phyloP scores from a whole-genome alignment of 108 stramenopile genomes.

The Bacterosira constricta region DNA sequence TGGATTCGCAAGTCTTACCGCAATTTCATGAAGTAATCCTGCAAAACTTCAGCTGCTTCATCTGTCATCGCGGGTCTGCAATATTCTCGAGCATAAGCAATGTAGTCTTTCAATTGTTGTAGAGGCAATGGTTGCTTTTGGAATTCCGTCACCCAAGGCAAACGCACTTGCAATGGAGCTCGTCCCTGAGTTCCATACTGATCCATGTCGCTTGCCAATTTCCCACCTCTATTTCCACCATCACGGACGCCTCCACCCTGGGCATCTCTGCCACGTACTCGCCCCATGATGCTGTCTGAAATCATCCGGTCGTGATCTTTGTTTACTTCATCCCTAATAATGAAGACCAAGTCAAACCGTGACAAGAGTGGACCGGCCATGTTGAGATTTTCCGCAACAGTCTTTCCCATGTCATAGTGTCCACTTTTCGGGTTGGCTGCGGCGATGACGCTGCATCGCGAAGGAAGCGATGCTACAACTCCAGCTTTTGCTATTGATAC shows the following conservation, averaged over 20 bases:
- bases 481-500: constrained; percentile 98
- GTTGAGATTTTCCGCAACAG: constrained; percentile 92
- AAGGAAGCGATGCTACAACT: constrained; percentile 88
- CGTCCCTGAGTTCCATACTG: constrained; percentile 12
- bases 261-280: constrained; percentile 50
- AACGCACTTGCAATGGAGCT: constrained; percentile 62
- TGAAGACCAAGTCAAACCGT: constrained; percentile 97
- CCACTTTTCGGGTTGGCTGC: constrained; percentile 99
- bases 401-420: constrained; percentile 90
- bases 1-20: constrained; percentile 47
- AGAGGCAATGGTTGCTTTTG: constrained; percentile 82
- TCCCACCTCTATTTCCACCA: background rate
- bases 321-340: constrained; percentile 93
- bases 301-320: constrained; percentile 88
- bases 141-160: constrained; percentile 78
- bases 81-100: constrained; percentile 94
- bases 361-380: constrained; percentile 95
- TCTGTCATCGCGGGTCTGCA: constrained; percentile 89
- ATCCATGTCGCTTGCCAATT: constrained; percentile 17
- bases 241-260: background rate
- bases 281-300: constrained; percentile 91
- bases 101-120: constrained; percentile 92
- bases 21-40: constrained; percentile 90
- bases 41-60: constrained; percentile 85
- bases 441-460: constrained; percentile 93